phyloP scores from a whole-genome alignment of 129 eudicot species.

The Silybum marianum region DNA sequence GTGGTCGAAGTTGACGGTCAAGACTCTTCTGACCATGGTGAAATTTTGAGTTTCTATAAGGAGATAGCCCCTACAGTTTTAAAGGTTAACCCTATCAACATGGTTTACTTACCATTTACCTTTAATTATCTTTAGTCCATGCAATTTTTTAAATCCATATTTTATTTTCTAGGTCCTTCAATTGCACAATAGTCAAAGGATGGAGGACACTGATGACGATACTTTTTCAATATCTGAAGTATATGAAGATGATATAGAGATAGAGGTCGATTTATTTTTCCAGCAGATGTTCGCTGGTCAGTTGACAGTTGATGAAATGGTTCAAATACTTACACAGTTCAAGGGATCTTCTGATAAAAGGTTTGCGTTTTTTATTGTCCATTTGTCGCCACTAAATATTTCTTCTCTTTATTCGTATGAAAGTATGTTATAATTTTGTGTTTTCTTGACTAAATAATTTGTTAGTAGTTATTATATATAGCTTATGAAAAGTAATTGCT shows the following conservation, averaged over 20 bases:
- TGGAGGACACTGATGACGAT: conserved; percentile 29
- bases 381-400: not conserved
- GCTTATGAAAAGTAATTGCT: not conserved
- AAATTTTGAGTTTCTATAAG: conserved; percentile 35
- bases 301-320: conserved; percentile 50
- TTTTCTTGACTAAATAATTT: not conserved
- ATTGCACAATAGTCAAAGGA: conserved; percentile 38
- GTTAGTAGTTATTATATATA: not conserved
- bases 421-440: not conserved
- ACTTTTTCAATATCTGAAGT: conserved; percentile 45
- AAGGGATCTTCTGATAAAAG: conserved; percentile 62
- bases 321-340: conserved; percentile 62
- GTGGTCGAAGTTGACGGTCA: conserved; percentile 44
- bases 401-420: not conserved
- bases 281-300: conserved; percentile 63
- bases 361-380: conserved; percentile 19
- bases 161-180: conserved; percentile 53
- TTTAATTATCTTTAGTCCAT: not conserved
- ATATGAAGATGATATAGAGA: conserved; percentile 57
- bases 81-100: conserved; percentile 47
- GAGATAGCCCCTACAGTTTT: conserved; percentile 50
- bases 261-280: conserved; percentile 61
- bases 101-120: not conserved
- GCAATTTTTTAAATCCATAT: not conserved
- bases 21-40: conserved; percentile 36